phyloP scores from a whole-genome alignment of 1,284 basidiomycete species.

The Microbotryum violaceum region DNA sequence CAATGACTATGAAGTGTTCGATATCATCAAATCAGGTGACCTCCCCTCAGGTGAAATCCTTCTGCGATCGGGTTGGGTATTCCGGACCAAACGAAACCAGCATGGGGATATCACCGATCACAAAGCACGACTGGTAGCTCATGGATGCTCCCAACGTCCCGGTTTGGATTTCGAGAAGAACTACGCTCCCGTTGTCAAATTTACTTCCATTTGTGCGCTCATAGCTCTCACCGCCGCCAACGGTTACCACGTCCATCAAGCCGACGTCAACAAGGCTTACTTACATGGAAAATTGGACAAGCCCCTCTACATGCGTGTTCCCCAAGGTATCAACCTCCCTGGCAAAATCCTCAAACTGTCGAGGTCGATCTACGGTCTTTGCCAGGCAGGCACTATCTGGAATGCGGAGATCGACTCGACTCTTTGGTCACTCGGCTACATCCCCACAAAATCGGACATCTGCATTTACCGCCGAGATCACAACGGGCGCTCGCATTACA shows the following conservation, averaged over 20 bases:
- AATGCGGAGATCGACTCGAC: conserved; percentile 36
- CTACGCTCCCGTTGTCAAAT: conserved; percentile 43
- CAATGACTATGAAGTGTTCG: not conserved
- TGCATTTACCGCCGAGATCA: conserved; percentile 27
- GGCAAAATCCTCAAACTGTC: conserved; percentile 21
- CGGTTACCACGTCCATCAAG: conserved; percentile 41
- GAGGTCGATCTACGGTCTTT: conserved; percentile 42
- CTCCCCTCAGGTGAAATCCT: conserved; percentile 33
- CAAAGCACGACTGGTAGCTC: conserved; percentile 46
- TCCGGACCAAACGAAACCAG: conserved; percentile 41
- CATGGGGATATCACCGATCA: conserved; percentile 36
- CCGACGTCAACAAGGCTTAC: conserved; percentile 46
- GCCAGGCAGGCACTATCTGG: conserved; percentile 43
- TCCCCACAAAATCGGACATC: conserved; percentile 29
- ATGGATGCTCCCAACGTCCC: conserved; percentile 45
- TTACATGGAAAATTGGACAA: conserved; percentile 46
- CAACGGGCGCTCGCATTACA: not conserved
- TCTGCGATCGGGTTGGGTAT: conserved; percentile 43
- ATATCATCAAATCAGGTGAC: not conserved
- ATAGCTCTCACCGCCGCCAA: conserved; percentile 42
- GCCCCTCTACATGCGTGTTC: conserved; percentile 42
- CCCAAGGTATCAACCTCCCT: conserved; percentile 31
- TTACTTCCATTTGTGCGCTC: conserved; percentile 40
- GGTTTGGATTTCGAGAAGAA: conserved; percentile 47
- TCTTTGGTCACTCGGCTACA: conserved; percentile 35